Conservation (phyloP, 2,329 filamentous ascomycete genomes). For the Aspergillus ochraceoroseus region DNA sequence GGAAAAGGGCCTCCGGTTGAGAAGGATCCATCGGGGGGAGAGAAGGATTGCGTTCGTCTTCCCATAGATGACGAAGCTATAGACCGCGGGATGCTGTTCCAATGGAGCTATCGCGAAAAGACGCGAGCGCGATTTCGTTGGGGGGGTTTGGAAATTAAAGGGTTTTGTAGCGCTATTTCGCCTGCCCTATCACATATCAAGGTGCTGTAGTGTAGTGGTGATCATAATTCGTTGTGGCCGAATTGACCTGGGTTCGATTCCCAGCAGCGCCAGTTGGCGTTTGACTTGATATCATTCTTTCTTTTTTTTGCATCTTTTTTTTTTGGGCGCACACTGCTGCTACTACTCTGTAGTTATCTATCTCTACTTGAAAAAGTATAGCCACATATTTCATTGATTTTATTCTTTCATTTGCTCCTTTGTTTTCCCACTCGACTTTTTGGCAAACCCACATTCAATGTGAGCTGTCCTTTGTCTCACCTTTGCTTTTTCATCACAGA, state of each 20-base stretch:
- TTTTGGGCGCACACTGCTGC: neutral
- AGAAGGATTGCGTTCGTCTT: neutral
- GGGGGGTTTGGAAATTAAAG: neutral
- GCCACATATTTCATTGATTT: too few species aligned
- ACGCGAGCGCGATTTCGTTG: too few species aligned
- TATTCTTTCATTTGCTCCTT: too few species aligned
- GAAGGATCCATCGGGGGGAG: constrained; percentile 20
- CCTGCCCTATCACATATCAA: constrained; percentile 10
- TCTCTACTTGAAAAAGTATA: too few species aligned
- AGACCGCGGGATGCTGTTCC: too few species aligned
- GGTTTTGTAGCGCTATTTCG: neutral
- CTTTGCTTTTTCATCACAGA: too few species aligned
- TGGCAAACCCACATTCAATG: too few species aligned
- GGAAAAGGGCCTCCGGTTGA: constrained; percentile 15
- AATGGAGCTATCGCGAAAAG: too few species aligned
- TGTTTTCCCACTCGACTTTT: too few species aligned
- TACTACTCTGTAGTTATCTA: too few species aligned
- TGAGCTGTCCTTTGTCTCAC: too few species aligned
- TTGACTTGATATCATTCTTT: constrained; percentile 16
- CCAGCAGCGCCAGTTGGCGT: constrained; percentile 22
- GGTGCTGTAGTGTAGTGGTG: constrained; percentile 27
- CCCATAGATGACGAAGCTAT: constrained; percentile 1
- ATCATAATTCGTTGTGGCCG: constrained; percentile 25
- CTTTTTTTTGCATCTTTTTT: neutral
- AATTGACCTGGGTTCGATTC: constrained; percentile 26